Percentiles rank a stretch among this genome's conserved stretches.
Conservation (phyloP, 306 rosid genomes). For the Astragalus membranaceus region DNA sequence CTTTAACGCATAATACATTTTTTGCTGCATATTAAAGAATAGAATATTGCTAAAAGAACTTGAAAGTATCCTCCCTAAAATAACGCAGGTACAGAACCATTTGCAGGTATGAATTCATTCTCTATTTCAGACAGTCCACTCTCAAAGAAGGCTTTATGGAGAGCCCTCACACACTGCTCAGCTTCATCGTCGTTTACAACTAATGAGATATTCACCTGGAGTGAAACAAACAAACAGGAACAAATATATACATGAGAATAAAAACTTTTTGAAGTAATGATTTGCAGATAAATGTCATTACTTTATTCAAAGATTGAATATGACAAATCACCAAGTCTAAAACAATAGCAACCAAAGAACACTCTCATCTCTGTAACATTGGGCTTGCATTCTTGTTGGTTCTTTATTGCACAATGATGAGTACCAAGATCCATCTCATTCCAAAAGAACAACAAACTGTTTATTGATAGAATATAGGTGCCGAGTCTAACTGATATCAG, state of each 20-base stretch:
- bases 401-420: neutral
- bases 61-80: conserved; percentile 10
- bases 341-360: neutral
- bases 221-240: conserved; percentile 5
- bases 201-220: conserved; percentile 87
- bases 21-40: neutral
- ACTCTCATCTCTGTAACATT: neutral
- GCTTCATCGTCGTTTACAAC: conserved; percentile 82
- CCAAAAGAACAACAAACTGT: no score
- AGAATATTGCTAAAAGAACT: neutral
- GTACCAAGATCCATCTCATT: no score
- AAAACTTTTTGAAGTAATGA: neutral
- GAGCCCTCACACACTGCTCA: conserved; percentile 78
- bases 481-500: no score
- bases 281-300: neutral
- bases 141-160: conserved; percentile 74
- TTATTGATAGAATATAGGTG: no score
- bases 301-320: neutral
- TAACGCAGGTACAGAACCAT: conserved; percentile 37
- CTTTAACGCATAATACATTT: neutral
- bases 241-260: neutral
- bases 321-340: neutral
- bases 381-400: neutral
- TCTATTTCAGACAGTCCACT: conserved; percentile 28
- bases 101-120: conserved; percentile 25